These are phyloP conservation scores for Letharia lupina DNA, from an alignment of 495 filamentous ascomycete species.

Conservation along the genomic window DNA sequence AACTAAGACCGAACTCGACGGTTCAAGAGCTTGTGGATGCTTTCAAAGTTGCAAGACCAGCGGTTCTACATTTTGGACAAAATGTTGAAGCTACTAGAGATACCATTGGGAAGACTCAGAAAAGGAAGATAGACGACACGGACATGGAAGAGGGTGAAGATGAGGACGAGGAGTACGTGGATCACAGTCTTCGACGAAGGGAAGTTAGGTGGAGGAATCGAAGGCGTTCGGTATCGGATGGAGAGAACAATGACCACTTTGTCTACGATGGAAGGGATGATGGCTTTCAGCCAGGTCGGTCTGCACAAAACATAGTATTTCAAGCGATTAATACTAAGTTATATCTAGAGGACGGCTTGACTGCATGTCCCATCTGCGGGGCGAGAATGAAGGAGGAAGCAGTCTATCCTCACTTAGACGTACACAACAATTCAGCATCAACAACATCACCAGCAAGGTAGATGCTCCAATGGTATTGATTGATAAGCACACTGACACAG, in stretches of 20 bases:
- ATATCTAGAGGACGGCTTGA: constrained; percentile 58
- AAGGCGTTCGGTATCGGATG: constrained; percentile 19
- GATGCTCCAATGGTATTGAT: not conserved
- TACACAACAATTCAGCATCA: constrained; percentile 19
- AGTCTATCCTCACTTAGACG: constrained; percentile 76
- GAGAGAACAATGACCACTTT: constrained; percentile 23
- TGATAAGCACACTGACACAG: constrained; percentile 2
- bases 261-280: constrained; percentile 31
- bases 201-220: constrained; percentile 35
- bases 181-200: constrained; percentile 27
- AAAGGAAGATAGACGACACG: constrained; percentile 47
- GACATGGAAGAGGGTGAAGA: constrained; percentile 36
- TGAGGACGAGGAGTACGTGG: constrained; percentile 12
- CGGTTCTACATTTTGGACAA: constrained; percentile 53
- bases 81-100: constrained; percentile 28
- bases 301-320: not conserved
- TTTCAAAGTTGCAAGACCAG: constrained; percentile 57
- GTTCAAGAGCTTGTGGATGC: constrained; percentile 77
- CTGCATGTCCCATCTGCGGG: constrained; percentile 73
- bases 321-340: constrained; percentile 5
- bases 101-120: constrained; percentile 26
- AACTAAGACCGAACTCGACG: constrained; percentile 72
- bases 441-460: constrained; percentile 8
- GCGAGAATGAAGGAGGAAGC: constrained; percentile 63
- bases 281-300: constrained; percentile 11